phyloP scores from a whole-genome alignment of 495 filamentous ascomycete species.

The Apodospora peruviana region DNA sequence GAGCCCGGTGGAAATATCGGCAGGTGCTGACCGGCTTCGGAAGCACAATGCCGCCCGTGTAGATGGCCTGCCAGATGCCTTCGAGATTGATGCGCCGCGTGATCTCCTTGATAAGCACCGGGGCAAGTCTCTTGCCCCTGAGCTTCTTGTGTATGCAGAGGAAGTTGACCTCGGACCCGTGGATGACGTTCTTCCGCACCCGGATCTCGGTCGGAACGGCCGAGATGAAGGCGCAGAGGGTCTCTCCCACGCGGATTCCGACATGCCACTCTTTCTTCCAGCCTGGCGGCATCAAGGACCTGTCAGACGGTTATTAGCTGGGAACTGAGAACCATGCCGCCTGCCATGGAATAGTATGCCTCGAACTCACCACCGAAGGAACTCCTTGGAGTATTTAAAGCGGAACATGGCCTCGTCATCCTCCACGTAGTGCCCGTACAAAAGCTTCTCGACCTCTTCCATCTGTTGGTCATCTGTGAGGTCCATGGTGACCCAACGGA shows the following conservation, averaged over 20 bases:
- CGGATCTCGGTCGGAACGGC: constrained; percentile 79
- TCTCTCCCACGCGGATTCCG: constrained; percentile 75
- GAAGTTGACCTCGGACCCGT: constrained; percentile 91
- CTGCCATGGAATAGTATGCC: too few species aligned
- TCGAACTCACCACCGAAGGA: constrained; percentile 72
- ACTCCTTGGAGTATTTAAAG: constrained; percentile 85
- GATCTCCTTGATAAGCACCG: constrained; percentile 94
- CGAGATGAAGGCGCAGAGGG: constrained; percentile 90
- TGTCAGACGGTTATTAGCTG: constrained; percentile 30
- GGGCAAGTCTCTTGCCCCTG: constrained; percentile 82
- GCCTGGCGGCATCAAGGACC: constrained; percentile 90
- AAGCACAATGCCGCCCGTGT: constrained; percentile 85
- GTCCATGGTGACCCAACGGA: constrained; percentile 93
- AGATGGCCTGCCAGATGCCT: constrained; percentile 88
- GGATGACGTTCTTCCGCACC: constrained; percentile 68
- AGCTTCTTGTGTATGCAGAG: constrained; percentile 97
- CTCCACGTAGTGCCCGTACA: constrained; percentile 92
- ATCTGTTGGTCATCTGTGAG: constrained; percentile 56
- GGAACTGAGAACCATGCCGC: background rate
- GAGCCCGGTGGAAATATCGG: constrained; percentile 85
- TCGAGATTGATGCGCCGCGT: constrained; percentile 80
- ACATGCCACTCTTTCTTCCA: constrained; percentile 96
- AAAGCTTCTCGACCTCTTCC: constrained; percentile 79
- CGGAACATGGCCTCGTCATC: constrained; percentile 95
- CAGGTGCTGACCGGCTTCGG: constrained; percentile 88